Evolutionary conservation across 352 stramenopile species (phyloP).

Genomic region (Phytopythium kandeliae): DNA sequence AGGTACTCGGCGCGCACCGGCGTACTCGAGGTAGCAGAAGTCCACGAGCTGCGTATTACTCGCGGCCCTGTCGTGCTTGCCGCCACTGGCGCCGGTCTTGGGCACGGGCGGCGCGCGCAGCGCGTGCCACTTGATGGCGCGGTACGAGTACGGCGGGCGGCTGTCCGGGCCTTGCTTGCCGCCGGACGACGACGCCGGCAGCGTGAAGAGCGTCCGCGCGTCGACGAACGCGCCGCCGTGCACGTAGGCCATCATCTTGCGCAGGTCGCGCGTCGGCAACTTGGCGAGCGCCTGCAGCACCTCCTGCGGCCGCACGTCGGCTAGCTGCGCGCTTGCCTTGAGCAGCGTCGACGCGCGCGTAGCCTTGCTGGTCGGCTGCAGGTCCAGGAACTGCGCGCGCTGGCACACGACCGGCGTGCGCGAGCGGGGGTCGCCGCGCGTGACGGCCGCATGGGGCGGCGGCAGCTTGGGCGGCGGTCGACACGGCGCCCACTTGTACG

Average conservation of each 20-base stretch:
- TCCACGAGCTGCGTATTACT: constrained; percentile 45
- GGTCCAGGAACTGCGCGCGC: constrained; percentile 62
- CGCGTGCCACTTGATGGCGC: constrained; percentile 73
- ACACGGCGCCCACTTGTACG: constrained; percentile 59
- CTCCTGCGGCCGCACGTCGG: constrained; percentile 47
- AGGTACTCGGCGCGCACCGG: constrained; percentile 39
- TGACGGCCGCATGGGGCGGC: constrained; percentile 3
- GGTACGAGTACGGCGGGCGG: constrained; percentile 35
- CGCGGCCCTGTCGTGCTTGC: constrained; percentile 13
- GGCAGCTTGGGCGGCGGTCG: constrained; percentile 6
- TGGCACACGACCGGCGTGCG: constrained; percentile 25
- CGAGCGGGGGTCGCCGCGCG: constrained; percentile 6
- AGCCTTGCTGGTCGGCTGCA: constrained; percentile 49
- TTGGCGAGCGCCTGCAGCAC: constrained; percentile 48
- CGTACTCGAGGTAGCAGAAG: constrained; percentile 76
- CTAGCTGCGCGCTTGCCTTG: constrained; percentile 51
- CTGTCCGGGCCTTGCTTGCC: constrained; percentile 7
- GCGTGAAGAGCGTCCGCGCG: constrained; percentile 55
- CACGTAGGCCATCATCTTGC: constrained; percentile 46
- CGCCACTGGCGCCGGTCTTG: neutral
- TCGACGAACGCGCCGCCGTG: constrained; percentile 63
- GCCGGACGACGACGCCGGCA: constrained; percentile 19
- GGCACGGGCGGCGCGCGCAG: constrained; percentile 9
- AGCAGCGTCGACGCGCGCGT: constrained; percentile 57
- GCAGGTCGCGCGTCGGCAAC: constrained; percentile 54